Evolutionary conservation across 2,329 filamentous ascomycete species (phyloP), one percentile per base, ranked within the genome.

Genomic region (Colletotrichum lentis): DNA sequence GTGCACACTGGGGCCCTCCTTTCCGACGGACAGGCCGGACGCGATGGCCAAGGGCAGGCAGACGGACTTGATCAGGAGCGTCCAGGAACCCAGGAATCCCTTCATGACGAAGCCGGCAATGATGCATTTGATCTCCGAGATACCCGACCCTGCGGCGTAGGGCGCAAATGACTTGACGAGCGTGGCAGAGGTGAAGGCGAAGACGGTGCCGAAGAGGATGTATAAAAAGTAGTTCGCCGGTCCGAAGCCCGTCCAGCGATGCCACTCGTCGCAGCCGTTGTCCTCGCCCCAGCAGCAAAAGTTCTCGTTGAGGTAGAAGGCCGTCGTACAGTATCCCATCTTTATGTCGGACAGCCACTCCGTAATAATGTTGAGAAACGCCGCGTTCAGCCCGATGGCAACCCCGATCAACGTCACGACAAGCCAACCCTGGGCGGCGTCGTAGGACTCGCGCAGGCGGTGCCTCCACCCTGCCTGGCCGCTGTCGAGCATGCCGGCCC

Each of bases 61-160:
- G 63, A 98, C 88, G 0, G 94, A 97, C 81, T 99, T 99, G 81
- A 99, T 98, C 69, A 96, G 79, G 39, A 99, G 83, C 5, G 96
- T 98, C 87, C 93, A 94, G 73, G 91, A 90, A 22, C 95, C 94
- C 18, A 99, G 85, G 75, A 99, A 99, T 0, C 94, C 96, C 80
- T 98, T 97, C 96, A 99, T 99, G 57, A 98, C 93, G 77, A 99
- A 99, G 3, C 96, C 96, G 5, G 95, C 96, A 76, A 99, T 97
- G 76, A 99, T 98, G 80, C 94, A 97, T 80, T 99, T 99, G 85
- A 99, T 99, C 81, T 99, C 96, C 14, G 94, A 97, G 67, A 99
- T 99, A 47, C 96, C 96, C 14, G 93, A 97, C 18, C 96, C 96
- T 41, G 96, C 96, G 12, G 96, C 96, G 77, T 99, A 99, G 0